phyloP scores from a whole-genome alignment of 495 filamentous ascomycete genomes.

The Hypomontagnella submonticulosa region DNA sequence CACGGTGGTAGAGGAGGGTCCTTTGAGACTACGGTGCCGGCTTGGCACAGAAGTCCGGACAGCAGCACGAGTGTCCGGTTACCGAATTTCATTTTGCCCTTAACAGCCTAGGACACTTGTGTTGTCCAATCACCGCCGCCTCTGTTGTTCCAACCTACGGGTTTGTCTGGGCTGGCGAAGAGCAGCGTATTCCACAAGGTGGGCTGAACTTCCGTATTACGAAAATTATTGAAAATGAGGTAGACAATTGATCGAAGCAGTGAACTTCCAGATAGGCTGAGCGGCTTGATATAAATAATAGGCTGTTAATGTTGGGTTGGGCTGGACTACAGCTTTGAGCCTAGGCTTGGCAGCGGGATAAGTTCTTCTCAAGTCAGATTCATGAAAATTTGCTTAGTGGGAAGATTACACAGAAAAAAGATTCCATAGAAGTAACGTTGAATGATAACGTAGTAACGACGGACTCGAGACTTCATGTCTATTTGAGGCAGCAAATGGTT shows the following conservation, averaged over 20 bases:
- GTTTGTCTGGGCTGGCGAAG: neutral
- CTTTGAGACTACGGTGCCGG: conserved; percentile 10
- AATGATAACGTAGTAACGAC: conserved; percentile 9
- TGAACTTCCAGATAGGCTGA: too few species aligned
- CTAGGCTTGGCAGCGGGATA: too few species aligned
- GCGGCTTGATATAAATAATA: too few species aligned
- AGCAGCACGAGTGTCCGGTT: neutral
- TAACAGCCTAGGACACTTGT: too few species aligned
- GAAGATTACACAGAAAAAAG: neutral
- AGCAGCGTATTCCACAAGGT: neutral
- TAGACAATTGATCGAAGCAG: too few species aligned
- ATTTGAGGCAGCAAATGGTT: neutral
- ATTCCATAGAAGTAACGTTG: conserved; percentile 20
- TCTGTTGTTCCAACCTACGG: neutral
- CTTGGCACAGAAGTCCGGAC: conserved; percentile 16
- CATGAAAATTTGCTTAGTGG: neutral
- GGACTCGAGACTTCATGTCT: conserved; percentile 11
- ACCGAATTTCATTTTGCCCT: conserved; percentile 12
- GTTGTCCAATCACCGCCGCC: too few species aligned
- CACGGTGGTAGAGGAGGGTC: conserved; percentile 37
- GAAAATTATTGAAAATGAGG: too few species aligned
- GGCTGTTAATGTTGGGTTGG: too few species aligned
- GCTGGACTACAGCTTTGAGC: too few species aligned
- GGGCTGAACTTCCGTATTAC: too few species aligned
- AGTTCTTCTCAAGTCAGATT: too few species aligned